Conservation (phyloP, 139 green algal genomes). For the Coelastrella sp. region DNA sequence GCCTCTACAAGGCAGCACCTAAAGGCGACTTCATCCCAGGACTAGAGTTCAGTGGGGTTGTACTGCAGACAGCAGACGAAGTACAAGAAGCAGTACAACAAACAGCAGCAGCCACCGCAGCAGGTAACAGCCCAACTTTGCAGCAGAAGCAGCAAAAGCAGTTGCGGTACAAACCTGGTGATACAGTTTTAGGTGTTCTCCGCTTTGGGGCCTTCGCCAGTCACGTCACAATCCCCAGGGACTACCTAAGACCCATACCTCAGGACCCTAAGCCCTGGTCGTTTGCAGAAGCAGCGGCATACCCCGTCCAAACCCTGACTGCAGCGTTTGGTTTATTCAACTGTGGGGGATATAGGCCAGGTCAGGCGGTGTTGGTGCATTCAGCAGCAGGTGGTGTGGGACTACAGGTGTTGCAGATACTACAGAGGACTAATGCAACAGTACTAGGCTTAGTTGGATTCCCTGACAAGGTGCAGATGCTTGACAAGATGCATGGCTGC, state of each 20-base stretch:
- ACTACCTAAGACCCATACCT: conserved; percentile 52
- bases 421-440: conserved; percentile 21
- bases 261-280: not conserved
- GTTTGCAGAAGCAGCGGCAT: conserved; percentile 49
- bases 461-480: conserved; percentile 42
- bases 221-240: conserved; percentile 19
- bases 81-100: not conserved
- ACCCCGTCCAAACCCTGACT: conserved; percentile 59
- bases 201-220: conserved; percentile 59
- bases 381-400: conserved; percentile 60
- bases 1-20: conserved; percentile 62
- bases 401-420: conserved; percentile 51
- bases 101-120: not conserved
- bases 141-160: not conserved
- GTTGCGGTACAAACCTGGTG: conserved; percentile 29
- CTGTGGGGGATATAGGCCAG: conserved; percentile 48
- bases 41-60: conserved; percentile 30
- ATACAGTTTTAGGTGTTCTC: conserved; percentile 56
- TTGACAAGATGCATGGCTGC: not conserved
- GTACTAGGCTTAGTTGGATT: conserved; percentile 56
- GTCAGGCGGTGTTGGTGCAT: conserved; percentile 60
- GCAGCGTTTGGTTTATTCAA: conserved; percentile 54
- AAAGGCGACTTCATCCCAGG: conserved; percentile 53
- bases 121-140: not conserved
- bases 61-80: not conserved